Conservation (phyloP, 768 basidiomycete genomes). For the Tulasnella sp. region DNA sequence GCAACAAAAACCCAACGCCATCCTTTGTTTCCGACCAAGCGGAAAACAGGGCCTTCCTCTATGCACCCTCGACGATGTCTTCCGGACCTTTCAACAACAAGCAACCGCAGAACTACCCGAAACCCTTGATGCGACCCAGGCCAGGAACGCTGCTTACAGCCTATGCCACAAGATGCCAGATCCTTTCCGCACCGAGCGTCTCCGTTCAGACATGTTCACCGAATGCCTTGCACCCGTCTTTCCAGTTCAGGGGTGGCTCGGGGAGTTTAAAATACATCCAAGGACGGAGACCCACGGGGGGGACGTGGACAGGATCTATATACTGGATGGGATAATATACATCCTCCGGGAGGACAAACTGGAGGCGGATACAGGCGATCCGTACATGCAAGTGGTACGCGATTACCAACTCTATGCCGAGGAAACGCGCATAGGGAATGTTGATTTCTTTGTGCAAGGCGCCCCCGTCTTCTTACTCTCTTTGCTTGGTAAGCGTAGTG, state of each 20-base stretch:
- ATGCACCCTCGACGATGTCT: slow-evolving; percentile 17
- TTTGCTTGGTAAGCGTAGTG: neutral
- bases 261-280: neutral
- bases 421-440: neutral
- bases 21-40: slow-evolving; percentile 21
- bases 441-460: neutral
- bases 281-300: neutral
- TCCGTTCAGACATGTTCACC: neutral
- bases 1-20: neutral
- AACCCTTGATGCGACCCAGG: neutral
- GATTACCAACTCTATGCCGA: neutral
- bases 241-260: neutral
- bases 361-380: slow-evolving; percentile 22
- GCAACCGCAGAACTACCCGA: neutral
- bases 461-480: slow-evolving; percentile 10
- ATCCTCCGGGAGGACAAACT: slow-evolving; percentile 22
- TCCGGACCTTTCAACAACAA: slow-evolving; percentile 21
- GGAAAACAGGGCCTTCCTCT: slow-evolving; percentile 21
- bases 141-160: slow-evolving; percentile 7
- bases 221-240: slow-evolving; percentile 10
- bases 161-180: slow-evolving; percentile 17
- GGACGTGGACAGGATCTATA: neutral
- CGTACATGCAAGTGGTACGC: too few relatives aligned
- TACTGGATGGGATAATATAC: neutral
- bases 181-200: neutral